Evolutionary conservation across 306 rosid genomes (phyloP).

Genomic region (Parietaria judaica): DNA sequence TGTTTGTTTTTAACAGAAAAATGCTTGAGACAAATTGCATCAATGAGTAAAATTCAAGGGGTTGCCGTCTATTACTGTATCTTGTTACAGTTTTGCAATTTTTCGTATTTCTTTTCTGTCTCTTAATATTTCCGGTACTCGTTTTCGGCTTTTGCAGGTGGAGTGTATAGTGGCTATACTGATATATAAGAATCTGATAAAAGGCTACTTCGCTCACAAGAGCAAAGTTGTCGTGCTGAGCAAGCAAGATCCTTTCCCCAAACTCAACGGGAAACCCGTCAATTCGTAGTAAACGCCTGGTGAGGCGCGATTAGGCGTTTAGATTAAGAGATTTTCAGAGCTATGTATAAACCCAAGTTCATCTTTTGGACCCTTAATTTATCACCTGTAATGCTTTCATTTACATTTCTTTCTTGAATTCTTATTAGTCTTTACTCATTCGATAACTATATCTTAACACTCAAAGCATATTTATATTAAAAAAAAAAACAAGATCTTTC

Average conservation of each 20-base stretch:
- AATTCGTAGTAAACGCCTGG: conserved; percentile 29
- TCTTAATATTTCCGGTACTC: neutral
- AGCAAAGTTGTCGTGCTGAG: conserved; percentile 92
- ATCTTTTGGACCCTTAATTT: neutral
- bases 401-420: neutral
- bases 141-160: conserved; percentile 50
- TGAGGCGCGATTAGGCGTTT: neutral
- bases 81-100: neutral
- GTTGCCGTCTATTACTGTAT: neutral
- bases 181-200: conserved; percentile 71
- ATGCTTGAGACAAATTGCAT: too few relatives aligned
- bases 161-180: conserved; percentile 91
- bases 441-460: too few relatives aligned
- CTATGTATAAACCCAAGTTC: neutral
- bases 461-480: too few relatives aligned
- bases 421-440: too few relatives aligned
- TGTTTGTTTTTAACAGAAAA: too few relatives aligned
- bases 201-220: conserved; percentile 95
- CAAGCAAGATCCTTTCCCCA: conserved; percentile 95
- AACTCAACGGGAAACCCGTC: conserved; percentile 77
- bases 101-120: neutral
- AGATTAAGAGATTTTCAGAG: neutral
- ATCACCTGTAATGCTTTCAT: neutral
- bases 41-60: too few relatives aligned
- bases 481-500: too few relatives aligned